These are phyloP conservation scores for Thermomucor indicae-seudaticae DNA, from an alignment of 371 early-diverging fungal genomes.

Conservation along the genomic window DNA sequence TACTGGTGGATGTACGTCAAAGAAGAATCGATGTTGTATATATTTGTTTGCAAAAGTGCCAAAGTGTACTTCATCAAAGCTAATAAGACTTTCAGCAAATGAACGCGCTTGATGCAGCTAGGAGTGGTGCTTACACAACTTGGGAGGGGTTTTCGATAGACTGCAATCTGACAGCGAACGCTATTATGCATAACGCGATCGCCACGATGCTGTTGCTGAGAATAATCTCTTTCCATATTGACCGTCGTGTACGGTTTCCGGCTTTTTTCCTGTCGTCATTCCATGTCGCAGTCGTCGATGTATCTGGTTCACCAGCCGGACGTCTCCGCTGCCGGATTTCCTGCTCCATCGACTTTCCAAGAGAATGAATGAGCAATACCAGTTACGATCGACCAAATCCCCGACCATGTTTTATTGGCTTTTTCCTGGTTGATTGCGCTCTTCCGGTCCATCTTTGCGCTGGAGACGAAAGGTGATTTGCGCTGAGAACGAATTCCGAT, in stretches of 20 bases:
- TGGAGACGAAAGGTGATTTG: too few relatives aligned
- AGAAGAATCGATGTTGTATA: conserved; percentile 87
- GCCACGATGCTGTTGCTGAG: not conserved
- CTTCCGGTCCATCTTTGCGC: too few relatives aligned
- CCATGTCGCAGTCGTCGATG: not conserved
- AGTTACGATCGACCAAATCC: too few relatives aligned
- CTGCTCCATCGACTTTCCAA: too few relatives aligned
- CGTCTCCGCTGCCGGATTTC: conserved; percentile 2
- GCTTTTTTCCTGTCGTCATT: not conserved
- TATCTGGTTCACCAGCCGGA: not conserved
- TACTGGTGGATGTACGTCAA: conserved; percentile 85
- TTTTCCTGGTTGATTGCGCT: too few relatives aligned
- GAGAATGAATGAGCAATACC: too few relatives aligned
- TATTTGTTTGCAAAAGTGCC: conserved; percentile 98
- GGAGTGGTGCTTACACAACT: conserved; percentile 15
- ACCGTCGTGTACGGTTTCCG: not conserved
- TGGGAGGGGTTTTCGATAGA: conserved; percentile 7
- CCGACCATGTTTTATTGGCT: too few relatives aligned
- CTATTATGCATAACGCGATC: not conserved
- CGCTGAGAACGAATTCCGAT: too few relatives aligned
- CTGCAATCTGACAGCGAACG: not conserved
- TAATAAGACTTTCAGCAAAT: conserved; percentile 3
- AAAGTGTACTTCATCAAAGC: conserved; percentile 99
- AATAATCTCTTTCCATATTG: conserved; percentile 5
- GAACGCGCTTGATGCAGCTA: not conserved